Evolutionary conservation across 768 basidiomycete species (phyloP).

Genomic region (Collybia nuda): DNA sequence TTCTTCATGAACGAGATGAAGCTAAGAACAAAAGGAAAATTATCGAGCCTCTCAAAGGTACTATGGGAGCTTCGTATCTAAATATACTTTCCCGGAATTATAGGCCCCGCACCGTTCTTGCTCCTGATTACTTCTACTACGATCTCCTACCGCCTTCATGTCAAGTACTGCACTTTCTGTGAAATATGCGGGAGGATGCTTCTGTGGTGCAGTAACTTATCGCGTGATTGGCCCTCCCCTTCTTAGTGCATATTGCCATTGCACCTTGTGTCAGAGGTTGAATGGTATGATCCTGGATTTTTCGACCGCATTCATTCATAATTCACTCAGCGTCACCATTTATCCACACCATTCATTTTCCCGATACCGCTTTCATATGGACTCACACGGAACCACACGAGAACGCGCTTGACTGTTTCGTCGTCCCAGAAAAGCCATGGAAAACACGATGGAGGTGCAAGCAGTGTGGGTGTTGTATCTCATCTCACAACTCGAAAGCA

Average conservation of each 20-base stretch:
- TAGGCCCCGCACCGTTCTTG: no score
- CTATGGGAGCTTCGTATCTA: no score
- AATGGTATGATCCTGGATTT: conserved; percentile 35
- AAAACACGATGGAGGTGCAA: conserved; percentile 67
- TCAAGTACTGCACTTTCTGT: no score
- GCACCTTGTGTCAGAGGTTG: conserved; percentile 65
- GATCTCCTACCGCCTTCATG: no score
- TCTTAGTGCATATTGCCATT: conserved; percentile 67
- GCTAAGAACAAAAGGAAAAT: no score
- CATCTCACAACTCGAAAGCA: conserved; percentile 49
- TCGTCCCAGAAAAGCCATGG: conserved; percentile 48
- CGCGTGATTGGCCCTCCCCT: conserved; percentile 45
- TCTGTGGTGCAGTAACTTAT: conserved; percentile 54
- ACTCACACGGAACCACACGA: conserved; percentile 36
- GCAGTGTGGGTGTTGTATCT: conserved; percentile 53
- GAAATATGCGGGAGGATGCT: conserved; percentile 35
- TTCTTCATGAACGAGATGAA: no score
- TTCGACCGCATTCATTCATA: neutral
- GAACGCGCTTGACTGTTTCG: conserved; percentile 43
- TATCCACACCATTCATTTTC: conserved; percentile 61
- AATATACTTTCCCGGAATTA: neutral
- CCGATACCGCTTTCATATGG: conserved; percentile 53
- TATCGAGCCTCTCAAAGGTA: no score
- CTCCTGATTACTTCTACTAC: no score
- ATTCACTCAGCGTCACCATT: conserved; percentile 51